Conservation (phyloP, 441 rosid genomes). For the Pelargonium fulgidum region DNA sequence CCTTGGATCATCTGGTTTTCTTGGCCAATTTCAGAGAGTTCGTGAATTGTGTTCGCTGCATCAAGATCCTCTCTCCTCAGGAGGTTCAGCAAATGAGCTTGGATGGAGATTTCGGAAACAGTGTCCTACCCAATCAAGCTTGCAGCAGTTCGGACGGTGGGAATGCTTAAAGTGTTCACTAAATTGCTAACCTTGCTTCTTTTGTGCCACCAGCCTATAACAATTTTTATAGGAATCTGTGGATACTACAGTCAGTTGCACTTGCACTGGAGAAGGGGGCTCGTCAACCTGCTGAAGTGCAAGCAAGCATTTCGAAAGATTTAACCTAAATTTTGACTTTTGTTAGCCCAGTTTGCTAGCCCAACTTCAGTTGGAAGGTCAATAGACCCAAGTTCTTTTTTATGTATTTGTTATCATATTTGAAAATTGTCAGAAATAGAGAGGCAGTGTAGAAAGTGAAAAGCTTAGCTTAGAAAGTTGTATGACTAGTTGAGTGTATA, state of each 20-base stretch:
- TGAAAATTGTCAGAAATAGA: neutral
- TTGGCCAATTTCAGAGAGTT: constrained; percentile 34
- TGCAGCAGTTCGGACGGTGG: constrained; percentile 35
- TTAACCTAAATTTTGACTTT: no score
- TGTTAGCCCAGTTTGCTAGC: no score
- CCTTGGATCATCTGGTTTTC: constrained; percentile 13
- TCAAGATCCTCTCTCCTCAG: constrained; percentile 47
- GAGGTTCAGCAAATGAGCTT: constrained; percentile 51
- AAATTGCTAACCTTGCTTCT: neutral
- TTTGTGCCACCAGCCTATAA: neutral
- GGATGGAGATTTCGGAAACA: constrained; percentile 41
- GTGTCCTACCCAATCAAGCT: constrained; percentile 35
- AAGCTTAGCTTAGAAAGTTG: neutral
- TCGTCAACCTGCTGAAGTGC: neutral
- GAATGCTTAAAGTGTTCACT: neutral
- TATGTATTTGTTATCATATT: neutral
- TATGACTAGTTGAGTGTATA: neutral
- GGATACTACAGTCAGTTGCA: neutral
- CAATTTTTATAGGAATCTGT: neutral
- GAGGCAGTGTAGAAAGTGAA: neutral
- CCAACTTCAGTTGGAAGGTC: neutral
- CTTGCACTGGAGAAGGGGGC: neutral
- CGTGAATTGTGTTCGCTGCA: constrained; percentile 41
- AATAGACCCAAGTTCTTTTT: neutral
- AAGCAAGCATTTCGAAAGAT: no score